Percentiles rank a stretch among this genome's conserved stretches.
Evolutionary conservation across 305 asterid genomes (phyloP).

Genomic region (Fraxinus xanthoxyloides): DNA sequence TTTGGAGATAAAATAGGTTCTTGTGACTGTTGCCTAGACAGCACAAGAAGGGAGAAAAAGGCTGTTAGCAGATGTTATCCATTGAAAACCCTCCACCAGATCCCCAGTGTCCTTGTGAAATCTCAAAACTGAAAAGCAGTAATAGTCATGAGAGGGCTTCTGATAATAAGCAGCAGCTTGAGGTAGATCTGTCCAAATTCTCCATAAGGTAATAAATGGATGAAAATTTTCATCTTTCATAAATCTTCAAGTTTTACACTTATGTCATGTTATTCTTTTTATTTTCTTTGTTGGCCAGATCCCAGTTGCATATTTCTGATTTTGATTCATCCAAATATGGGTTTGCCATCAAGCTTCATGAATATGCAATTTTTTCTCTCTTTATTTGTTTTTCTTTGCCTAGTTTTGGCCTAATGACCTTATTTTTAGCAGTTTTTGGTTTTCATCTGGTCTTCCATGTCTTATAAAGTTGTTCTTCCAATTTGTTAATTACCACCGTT

Average conservation of each 20-base stretch:
- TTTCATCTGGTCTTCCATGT: constrained; percentile 22
- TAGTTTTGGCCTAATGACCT: constrained; percentile 29
- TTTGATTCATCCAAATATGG: constrained; percentile 23
- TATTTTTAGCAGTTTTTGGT: constrained; percentile 29
- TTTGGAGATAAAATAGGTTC: constrained; percentile 38
- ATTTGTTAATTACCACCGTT: constrained; percentile 15
- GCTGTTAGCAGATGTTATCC: constrained; percentile 92
- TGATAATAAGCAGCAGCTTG: constrained; percentile 38
- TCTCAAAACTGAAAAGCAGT: constrained; percentile 45
- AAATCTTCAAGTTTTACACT: constrained; percentile 4
- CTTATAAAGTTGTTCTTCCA: constrained; percentile 15
- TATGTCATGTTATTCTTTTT: constrained; percentile 19
- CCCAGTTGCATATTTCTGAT: constrained; percentile 28
- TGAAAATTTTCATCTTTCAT: neutral
- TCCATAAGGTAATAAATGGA: constrained; percentile 71
- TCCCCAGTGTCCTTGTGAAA: constrained; percentile 50
- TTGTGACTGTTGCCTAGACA: constrained; percentile 84
- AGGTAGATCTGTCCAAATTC: constrained; percentile 84
- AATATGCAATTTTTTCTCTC: neutral
- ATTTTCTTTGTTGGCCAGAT: constrained; percentile 42
- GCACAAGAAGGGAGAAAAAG: constrained; percentile 66
- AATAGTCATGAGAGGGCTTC: constrained; percentile 49
- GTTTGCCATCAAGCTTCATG: constrained; percentile 7
- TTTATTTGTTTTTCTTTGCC: constrained; percentile 21
- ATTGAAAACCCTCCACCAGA: constrained; percentile 89